Percentiles rank a stretch among this genome's conserved stretches.
These are phyloP conservation scores for Aspergillus fumigatiaffinis DNA, from an alignment of 2,329 filamentous ascomycete genomes.

Conservation along the genomic window DNA sequence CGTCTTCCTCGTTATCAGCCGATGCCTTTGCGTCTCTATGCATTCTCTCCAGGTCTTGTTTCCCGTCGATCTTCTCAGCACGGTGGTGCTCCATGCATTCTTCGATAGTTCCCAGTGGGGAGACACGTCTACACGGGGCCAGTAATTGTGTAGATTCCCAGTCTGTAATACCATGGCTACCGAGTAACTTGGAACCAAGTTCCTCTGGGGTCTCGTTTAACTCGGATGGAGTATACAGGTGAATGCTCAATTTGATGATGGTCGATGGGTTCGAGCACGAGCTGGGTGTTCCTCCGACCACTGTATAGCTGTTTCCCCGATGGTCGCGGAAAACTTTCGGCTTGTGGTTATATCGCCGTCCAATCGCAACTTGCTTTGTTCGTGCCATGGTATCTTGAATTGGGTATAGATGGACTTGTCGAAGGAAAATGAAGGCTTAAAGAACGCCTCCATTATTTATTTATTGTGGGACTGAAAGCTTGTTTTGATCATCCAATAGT, in stretches of 20 bases:
- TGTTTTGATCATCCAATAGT: too few species aligned
- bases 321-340: neutral
- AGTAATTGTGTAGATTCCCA: conserved; percentile 15
- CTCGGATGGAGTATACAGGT: neutral
- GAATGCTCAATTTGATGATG: conserved; percentile 1
- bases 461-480: too few species aligned
- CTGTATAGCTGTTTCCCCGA: neutral
- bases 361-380: neutral
- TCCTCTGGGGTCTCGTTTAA: neutral
- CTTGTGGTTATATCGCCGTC: neutral
- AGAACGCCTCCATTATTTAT: too few species aligned
- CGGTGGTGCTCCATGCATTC: conserved; percentile 12
- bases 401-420: too few species aligned
- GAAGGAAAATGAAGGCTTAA: too few species aligned
- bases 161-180: neutral
- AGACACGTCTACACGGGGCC: conserved; percentile 12
- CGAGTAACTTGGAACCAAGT: neutral
- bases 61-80: conserved; percentile 7
- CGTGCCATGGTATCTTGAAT: conserved; percentile 1
- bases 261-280: neutral
- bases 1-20: neutral
- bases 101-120: conserved; percentile 7
- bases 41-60: neutral
- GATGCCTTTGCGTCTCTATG: neutral
- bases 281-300: neutral